These are phyloP conservation scores for Aotearoamyces nothofagi DNA, from an alignment of 2,329 filamentous ascomycete genomes.

Conservation along the genomic window DNA sequence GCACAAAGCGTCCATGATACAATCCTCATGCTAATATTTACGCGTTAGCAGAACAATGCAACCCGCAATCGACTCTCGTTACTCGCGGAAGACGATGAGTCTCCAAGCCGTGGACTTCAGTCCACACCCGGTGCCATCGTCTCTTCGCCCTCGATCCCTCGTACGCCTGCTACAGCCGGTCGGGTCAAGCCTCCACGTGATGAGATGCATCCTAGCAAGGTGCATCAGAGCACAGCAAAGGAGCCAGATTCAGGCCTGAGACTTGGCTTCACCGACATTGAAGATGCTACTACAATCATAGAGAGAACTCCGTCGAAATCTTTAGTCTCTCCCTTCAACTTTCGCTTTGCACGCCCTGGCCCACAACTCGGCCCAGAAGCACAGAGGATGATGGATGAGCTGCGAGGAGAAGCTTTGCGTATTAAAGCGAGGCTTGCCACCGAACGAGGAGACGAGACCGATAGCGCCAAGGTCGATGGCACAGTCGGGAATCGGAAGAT, in stretches of 20 bases:
- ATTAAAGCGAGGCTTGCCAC: conserved; percentile 56
- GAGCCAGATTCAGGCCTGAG: conserved; percentile 66
- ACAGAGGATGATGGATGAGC: conserved; percentile 44
- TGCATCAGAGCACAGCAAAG: conserved; percentile 59
- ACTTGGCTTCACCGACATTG: conserved; percentile 67
- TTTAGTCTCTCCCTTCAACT: conserved; percentile 44
- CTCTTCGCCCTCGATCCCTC: conserved; percentile 14
- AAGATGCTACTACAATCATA: conserved; percentile 22
- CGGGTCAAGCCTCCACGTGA: conserved; percentile 54
- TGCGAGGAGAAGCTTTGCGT: conserved; percentile 55
- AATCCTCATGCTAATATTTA: no score
- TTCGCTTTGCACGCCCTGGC: conserved; percentile 42
- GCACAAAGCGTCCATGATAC: no score
- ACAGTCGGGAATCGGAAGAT: conserved; percentile 47
- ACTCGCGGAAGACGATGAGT: conserved; percentile 17
- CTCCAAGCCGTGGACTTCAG: conserved; percentile 7
- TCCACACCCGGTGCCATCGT: conserved; percentile 10
- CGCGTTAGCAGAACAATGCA: background rate
- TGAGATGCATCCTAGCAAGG: conserved; percentile 86
- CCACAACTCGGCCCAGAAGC: conserved; percentile 44
- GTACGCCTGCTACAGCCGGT: conserved; percentile 48
- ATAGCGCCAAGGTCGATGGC: conserved; percentile 18
- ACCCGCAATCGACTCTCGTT: conserved; percentile 8
- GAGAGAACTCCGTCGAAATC: conserved; percentile 52
- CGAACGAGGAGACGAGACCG: conserved; percentile 35